Conservation (phyloP, 179 eudicot species). For the Beta macrorhiza region DNA sequence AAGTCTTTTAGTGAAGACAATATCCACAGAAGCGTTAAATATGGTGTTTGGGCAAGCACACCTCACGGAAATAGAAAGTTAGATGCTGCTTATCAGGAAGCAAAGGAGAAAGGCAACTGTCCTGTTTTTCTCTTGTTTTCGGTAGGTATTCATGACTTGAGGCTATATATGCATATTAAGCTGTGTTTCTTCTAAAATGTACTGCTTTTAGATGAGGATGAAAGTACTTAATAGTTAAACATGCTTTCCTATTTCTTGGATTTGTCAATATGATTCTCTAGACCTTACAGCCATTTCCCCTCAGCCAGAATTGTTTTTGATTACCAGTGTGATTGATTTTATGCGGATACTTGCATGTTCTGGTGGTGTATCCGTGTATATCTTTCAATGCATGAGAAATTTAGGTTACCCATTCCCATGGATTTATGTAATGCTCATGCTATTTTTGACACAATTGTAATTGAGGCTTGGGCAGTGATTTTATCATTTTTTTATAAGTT, state of each 20-base stretch:
- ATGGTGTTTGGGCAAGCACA: constrained; percentile 91
- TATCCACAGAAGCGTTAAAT: constrained; percentile 90
- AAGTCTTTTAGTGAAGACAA: constrained; percentile 99
- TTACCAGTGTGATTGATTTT: neutral
- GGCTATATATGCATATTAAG: neutral
- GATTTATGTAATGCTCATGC: neutral
- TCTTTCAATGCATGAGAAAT: neutral
- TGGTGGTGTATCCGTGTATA: neutral
- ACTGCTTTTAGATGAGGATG: neutral
- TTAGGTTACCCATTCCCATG: neutral
- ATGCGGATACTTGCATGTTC: neutral
- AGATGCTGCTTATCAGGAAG: constrained; percentile 83
- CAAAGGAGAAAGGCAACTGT: constrained; percentile 66
- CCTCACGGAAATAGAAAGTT: constrained; percentile 88
- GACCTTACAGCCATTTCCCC: neutral
- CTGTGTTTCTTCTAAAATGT: neutral
- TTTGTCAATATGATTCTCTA: neutral
- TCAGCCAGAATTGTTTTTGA: neutral
- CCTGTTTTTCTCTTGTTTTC: constrained; percentile 93
- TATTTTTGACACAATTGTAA: neutral
- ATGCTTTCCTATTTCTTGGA: neutral
- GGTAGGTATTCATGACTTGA: constrained; percentile 41
- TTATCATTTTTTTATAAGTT: neutral
- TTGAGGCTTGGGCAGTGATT: neutral
- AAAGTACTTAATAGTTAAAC: neutral